phyloP scores from a whole-genome alignment of 371 early-diverging fungal species.

The Mucor sp. region DNA sequence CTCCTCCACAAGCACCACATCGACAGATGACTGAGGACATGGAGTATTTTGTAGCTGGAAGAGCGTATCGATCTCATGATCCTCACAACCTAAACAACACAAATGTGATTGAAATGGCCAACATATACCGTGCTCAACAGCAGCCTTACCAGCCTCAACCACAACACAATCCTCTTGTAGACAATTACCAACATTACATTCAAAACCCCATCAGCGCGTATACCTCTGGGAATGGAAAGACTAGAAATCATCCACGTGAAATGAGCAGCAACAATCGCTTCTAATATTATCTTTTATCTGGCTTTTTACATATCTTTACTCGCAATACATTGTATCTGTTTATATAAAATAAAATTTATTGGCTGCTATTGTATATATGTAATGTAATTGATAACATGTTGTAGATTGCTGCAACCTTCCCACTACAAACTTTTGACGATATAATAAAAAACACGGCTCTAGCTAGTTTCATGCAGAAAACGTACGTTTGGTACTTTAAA shows the following conservation, averaged over 20 bases:
- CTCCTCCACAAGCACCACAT: background rate
- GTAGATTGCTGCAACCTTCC: too few species aligned
- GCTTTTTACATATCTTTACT: too few species aligned
- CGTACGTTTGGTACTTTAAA: too few species aligned
- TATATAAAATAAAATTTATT: too few species aligned
- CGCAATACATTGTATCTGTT: too few species aligned
- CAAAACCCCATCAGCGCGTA: conserved; percentile 5
- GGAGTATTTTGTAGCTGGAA: conserved; percentile 28
- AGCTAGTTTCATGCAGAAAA: too few species aligned
- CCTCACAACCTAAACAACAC: conserved; percentile 11
- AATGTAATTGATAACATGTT: too few species aligned
- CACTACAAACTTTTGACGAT: too few species aligned
- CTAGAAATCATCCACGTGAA: background rate
- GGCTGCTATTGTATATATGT: too few species aligned
- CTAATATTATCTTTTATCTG: background rate
- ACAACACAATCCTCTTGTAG: background rate
- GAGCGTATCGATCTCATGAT: conserved; percentile 21
- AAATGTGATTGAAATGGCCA: conserved; percentile 28
- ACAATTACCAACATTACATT: conserved; percentile 9
- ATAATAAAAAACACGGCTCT: too few species aligned
- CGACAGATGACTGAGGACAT: conserved; percentile 11
- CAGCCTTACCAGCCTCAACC: conserved; percentile 7
- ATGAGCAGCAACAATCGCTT: background rate
- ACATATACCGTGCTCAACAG: conserved; percentile 20
- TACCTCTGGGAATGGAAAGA: conserved; percentile 2